phyloP scores from a whole-genome alignment of 305 asterid species.

The Fraxinus velutina region DNA sequence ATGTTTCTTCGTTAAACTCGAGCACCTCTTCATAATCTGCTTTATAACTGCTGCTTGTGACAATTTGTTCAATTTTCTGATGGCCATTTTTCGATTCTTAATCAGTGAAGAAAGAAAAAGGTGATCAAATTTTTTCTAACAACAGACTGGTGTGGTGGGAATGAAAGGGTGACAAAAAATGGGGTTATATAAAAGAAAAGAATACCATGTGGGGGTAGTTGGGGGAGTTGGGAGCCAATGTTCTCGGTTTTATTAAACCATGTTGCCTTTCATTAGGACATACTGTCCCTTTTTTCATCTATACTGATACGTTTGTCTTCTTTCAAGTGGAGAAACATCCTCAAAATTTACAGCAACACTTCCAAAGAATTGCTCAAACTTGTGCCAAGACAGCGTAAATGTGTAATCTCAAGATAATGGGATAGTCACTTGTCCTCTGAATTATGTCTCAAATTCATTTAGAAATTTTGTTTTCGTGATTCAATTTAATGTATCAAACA shows the following conservation, averaged over 20 bases:
- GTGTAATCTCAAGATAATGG: background rate
- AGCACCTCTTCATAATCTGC: slow-evolving; percentile 65
- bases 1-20: slow-evolving; percentile 57
- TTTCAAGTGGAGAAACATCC: background rate
- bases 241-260: slow-evolving; percentile 35
- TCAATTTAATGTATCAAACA: background rate
- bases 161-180: slow-evolving; percentile 20
- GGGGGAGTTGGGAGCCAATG: slow-evolving; percentile 43
- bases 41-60: slow-evolving; percentile 61
- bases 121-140: background rate
- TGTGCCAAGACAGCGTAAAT: background rate
- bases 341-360: background rate
- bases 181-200: slow-evolving; percentile 31
- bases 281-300: background rate
- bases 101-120: background rate
- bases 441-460: background rate
- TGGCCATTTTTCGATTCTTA: slow-evolving; percentile 38
- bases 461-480: background rate
- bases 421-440: background rate
- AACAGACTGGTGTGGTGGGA: slow-evolving; percentile 29
- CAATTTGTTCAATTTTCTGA: slow-evolving; percentile 47
- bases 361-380: background rate
- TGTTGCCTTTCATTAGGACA: slow-evolving; percentile 50
- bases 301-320: background rate
- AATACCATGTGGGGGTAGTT: slow-evolving; percentile 55